Evolutionary conservation across 108 stramenopile genomes (phyloP).

Genomic region (Conticribra weissflogii): DNA sequence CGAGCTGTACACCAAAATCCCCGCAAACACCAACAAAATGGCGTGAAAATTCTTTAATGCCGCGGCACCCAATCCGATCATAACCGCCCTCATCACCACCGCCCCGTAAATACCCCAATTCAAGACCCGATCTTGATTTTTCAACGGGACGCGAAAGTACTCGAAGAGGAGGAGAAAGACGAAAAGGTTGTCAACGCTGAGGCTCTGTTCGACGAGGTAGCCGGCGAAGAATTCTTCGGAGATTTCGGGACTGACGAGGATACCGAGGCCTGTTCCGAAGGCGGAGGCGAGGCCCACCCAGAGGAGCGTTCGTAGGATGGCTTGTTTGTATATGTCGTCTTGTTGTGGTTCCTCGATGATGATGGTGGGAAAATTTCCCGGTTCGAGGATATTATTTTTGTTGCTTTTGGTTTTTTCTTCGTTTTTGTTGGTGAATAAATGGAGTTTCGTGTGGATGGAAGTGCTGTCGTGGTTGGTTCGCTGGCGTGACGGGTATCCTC

Average conservation of each 20-base stretch:
- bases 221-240: constrained; percentile 88
- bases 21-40: constrained; percentile 89
- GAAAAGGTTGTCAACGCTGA: constrained; percentile 91
- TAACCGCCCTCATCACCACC: constrained; percentile 89
- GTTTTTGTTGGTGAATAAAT: neutral
- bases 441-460: neutral
- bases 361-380: constrained; percentile 33
- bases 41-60: constrained; percentile 86
- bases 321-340: constrained; percentile 57
- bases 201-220: constrained; percentile 86
- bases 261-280: constrained; percentile 61
- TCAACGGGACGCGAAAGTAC: constrained; percentile 80
- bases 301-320: constrained; percentile 67
- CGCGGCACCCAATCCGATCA: constrained; percentile 93
- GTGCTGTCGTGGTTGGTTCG: neutral
- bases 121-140: constrained; percentile 76
- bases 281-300: constrained; percentile 72
- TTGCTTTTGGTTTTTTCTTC: neutral
- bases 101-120: constrained; percentile 91
- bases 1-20: constrained; percentile 80
- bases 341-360: constrained; percentile 28
- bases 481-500: no score
- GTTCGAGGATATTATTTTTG: neutral
- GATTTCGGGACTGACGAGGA: constrained; percentile 37
- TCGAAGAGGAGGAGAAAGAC: constrained; percentile 91